Evolutionary conservation across 345 rosid genomes (phyloP).

Genomic region (Boechera divaricarpa): DNA sequence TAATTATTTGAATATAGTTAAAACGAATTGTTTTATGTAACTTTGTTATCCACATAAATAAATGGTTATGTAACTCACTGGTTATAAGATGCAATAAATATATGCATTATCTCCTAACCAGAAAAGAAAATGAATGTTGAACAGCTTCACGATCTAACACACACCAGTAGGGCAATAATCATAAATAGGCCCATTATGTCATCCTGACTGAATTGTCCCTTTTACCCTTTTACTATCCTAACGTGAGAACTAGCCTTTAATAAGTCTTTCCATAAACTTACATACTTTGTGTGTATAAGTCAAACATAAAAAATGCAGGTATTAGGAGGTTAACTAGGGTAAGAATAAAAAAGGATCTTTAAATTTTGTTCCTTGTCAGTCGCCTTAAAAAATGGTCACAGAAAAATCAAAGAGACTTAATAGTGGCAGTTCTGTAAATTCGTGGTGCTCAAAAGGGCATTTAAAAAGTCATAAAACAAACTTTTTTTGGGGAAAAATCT

Average conservation of each 20-base stretch:
- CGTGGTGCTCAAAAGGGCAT: not conserved
- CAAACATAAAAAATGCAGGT: not conserved
- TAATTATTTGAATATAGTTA: no score
- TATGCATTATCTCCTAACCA: constrained; percentile 21
- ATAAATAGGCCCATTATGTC: constrained; percentile 29
- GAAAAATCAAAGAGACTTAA: not conserved
- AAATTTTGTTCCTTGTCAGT: not conserved
- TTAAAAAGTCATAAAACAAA: not conserved
- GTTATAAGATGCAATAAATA: constrained; percentile 33
- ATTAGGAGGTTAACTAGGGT: not conserved
- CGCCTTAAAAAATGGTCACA: not conserved
- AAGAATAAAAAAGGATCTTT: no score
- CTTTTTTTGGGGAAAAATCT: constrained; percentile 8
- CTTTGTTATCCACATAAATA: no score
- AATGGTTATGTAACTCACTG: not conserved
- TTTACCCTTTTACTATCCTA: constrained; percentile 24
- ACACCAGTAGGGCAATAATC: constrained; percentile 1
- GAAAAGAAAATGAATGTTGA: constrained; percentile 20
- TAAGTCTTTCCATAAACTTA: not conserved
- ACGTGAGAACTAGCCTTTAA: constrained; percentile 2
- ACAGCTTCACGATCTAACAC: constrained; percentile 30
- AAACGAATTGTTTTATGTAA: no score
- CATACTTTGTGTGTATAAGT: not conserved
- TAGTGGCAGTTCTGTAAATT: constrained; percentile 31
- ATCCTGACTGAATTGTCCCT: constrained; percentile 17